Evolutionary conservation across 352 stramenopile genomes (phyloP), one percentile per base, ranked within the genome.

Genomic region (Globisporangium heterothallicum): DNA sequence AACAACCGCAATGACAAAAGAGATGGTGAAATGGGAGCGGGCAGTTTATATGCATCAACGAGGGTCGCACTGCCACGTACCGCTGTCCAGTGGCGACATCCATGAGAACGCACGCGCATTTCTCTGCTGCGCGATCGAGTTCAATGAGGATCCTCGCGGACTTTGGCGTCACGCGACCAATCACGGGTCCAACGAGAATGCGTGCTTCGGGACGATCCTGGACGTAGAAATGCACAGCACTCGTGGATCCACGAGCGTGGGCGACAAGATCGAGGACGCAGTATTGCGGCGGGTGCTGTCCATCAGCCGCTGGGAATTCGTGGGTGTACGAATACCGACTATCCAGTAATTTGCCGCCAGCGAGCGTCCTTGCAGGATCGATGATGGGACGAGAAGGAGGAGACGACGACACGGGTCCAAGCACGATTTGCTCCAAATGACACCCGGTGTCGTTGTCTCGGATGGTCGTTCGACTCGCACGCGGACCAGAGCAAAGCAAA

Each of bases 131-230:
- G 0, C 70, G 71, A 43, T 88, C 78, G 18, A 88, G 45, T 35
- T 88, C 80, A 30, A 91, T 48, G 2, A 91, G 63, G 25, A 91
- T 76, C 18, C 80, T 63, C 1, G 68, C 68, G 21, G 77, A 70
- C 12, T 62, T 57, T 6, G 72, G 62, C n/a, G 74, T 83, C 13
- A 88, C 65, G 14, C 69, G 64, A 22, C 80, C 78, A 24, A 91
- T 53, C n/a, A 91, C 58, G 9, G 80, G 80, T 3, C 80, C 80
- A 7, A 88, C 24, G 22, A 88, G 26, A 1, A 91, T 38, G 1
- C 57, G 65, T 6, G 80, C 69, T 10, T 74, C 61, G 1, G 64
- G 54, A 13, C 66, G 57, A 24, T 66, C 49, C 32, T 73, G 54
- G 1, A 65, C 38, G 42, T 82, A 76, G 22, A 84, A 70, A 21